Conservation (phyloP, 768 basidiomycete species). For the Cyclocybe aegerita region DNA sequence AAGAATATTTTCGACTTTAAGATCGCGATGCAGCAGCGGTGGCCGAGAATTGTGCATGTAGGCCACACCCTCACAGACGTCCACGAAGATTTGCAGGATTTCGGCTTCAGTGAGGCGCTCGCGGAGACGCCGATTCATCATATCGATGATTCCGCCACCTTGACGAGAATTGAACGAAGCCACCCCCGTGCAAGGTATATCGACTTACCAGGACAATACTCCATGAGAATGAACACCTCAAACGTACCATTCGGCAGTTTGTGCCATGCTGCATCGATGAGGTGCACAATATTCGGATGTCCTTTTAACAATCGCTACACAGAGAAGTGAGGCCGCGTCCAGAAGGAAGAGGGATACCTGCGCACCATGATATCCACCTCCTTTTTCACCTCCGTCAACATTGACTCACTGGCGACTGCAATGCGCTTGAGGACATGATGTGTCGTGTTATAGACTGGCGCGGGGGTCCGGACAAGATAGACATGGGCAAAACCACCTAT, state of each 20-base stretch:
- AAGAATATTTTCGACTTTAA: conserved; percentile 99
- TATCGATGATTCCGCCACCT: conserved; percentile 99
- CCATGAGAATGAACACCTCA: conserved; percentile 99
- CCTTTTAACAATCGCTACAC: conserved; percentile 83
- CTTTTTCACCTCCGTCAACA: conserved; percentile 92
- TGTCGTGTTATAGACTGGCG: conserved; percentile 87
- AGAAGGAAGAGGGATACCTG: conserved; percentile 4
- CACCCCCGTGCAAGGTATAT: neutral
- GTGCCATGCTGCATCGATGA: conserved; percentile 94
- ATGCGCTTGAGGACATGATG: conserved; percentile 98
- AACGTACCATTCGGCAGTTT: conserved; percentile 79
- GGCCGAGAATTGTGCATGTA: conserved; percentile 94
- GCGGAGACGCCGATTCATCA: conserved; percentile 96
- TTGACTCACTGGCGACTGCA: conserved; percentile 84
- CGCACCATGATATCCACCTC: conserved; percentile 99
- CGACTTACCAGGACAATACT: conserved; percentile 83
- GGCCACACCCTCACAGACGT: conserved; percentile 95
- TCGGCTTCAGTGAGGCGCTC: conserved; percentile 95
- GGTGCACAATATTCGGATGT: conserved; percentile 93
- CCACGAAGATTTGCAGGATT: conserved; percentile 96
- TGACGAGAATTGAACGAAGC: conserved; percentile 9
- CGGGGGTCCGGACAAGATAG: conserved; percentile 86
- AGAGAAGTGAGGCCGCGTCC: conserved; percentile 15
- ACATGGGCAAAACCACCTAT: conserved; percentile 99
- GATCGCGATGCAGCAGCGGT: conserved; percentile 91